A percentile compares a stretch with the other conserved stretches of the same genome.
Evolutionary conservation across 225 moss, liverwort and hornwort genomes (phyloP).

Genomic region (Pseudisothecium myosuroides): DNA sequence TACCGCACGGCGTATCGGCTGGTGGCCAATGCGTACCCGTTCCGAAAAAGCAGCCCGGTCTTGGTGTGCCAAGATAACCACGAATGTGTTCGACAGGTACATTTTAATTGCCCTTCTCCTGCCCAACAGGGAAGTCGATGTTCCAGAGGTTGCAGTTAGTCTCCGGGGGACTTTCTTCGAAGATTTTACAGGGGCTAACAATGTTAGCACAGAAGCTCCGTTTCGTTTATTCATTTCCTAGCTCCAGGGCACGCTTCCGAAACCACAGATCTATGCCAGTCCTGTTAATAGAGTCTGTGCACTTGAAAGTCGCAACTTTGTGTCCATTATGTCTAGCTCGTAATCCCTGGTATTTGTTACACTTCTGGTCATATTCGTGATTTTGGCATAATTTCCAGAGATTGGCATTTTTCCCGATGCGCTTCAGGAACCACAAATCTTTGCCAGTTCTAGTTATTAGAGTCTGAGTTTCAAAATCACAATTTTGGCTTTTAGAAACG

Average conservation of each 20-base stretch:
- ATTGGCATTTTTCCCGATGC: background rate
- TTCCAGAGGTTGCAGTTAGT: background rate
- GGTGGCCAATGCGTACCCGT: constrained; percentile 62
- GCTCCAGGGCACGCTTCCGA: background rate
- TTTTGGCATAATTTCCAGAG: background rate
- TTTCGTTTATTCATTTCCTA: background rate
- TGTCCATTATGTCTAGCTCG: background rate
- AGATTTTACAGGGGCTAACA: background rate
- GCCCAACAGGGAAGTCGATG: no score
- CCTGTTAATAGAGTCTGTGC: background rate
- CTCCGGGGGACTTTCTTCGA: background rate
- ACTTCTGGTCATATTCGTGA: background rate
- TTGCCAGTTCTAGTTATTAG: background rate
- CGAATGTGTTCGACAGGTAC: constrained; percentile 48
- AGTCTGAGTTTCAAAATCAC: background rate
- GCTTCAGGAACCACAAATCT: background rate
- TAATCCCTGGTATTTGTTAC: no score
- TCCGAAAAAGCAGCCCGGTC: constrained; percentile 63
- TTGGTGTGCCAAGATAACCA: constrained; percentile 84
- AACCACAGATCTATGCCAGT: background rate
- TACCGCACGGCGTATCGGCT: constrained; percentile 42
- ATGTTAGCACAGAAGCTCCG: background rate
- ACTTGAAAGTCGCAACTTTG: background rate
- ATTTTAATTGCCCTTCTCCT: background rate
- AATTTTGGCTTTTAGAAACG: background rate